Conservation (phyloP, 2,329 filamentous ascomycete species). For the Dissoconium aciculare region DNA sequence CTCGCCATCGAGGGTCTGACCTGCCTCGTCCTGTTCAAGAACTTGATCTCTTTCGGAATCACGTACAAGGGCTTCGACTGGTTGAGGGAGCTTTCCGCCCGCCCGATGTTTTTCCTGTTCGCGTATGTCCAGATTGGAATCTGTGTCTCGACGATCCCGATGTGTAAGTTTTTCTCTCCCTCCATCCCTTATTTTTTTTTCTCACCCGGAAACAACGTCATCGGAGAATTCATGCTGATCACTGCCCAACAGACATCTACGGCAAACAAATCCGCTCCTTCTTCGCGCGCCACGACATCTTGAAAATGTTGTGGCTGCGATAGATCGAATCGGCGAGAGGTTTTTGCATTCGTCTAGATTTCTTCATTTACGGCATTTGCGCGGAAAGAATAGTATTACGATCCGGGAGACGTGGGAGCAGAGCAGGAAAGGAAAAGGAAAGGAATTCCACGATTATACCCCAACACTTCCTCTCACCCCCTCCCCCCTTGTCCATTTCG, state of each 20-base stretch:
- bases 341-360: too few relatives aligned
- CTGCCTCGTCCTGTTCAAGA: constrained; percentile 79
- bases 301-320: constrained; percentile 34
- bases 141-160: constrained; percentile 56
- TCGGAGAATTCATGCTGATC: background rate
- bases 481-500: too few relatives aligned
- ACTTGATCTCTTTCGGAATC: constrained; percentile 70
- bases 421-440: too few relatives aligned
- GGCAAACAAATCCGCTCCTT: constrained; percentile 60
- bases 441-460: too few relatives aligned
- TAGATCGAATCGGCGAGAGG: too few relatives aligned
- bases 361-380: too few relatives aligned
- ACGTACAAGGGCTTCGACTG: constrained; percentile 73
- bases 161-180: constrained; percentile 46
- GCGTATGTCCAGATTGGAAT: constrained; percentile 60
- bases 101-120: constrained; percentile 52
- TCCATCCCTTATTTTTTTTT: background rate
- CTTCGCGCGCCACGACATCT: constrained; percentile 54
- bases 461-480: too few relatives aligned
- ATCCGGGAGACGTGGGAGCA: too few relatives aligned
- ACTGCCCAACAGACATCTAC: constrained; percentile 45
- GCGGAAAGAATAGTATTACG: too few relatives aligned
- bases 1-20: constrained; percentile 76
- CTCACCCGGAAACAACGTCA: too few relatives aligned
- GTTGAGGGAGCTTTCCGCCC: constrained; percentile 47